A percentile compares a stretch with the other conserved stretches of the same genome.
These are phyloP conservation scores for Paradendryphiella salina DNA, from an alignment of 2,329 filamentous ascomycete species.

Conservation along the genomic window DNA sequence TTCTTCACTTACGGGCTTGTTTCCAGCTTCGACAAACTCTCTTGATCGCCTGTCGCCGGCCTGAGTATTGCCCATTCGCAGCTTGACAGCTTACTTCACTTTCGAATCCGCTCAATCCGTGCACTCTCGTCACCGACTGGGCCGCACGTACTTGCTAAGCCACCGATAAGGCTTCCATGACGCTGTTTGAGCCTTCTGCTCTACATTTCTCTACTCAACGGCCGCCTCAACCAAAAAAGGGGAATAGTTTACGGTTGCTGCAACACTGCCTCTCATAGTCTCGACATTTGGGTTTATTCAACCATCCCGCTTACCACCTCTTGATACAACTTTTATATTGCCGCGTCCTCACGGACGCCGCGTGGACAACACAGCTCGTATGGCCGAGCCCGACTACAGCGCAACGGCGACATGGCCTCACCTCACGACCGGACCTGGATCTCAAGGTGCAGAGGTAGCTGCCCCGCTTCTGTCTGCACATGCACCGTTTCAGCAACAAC, in stretches of 20 bases:
- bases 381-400: slow-evolving; percentile 36
- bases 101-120: slow-evolving; percentile 17
- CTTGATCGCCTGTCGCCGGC: slow-evolving; percentile 6
- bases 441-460: slow-evolving; percentile 26
- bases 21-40: slow-evolving; percentile 16
- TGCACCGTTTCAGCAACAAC: slow-evolving; percentile 22
- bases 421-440: slow-evolving; percentile 21
- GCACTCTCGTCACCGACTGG: slow-evolving; percentile 22
- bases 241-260: background rate
- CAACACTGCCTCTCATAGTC: background rate
- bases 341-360: background rate
- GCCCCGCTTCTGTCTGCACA: slow-evolving; percentile 22
- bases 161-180: slow-evolving; percentile 25
- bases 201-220: slow-evolving; percentile 5
- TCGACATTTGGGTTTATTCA: background rate
- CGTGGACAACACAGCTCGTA: slow-evolving; percentile 14
- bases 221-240: slow-evolving; percentile 1
- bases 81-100: slow-evolving; percentile 2
- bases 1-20: slow-evolving; percentile 13
- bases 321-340: background rate
- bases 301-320: background rate
- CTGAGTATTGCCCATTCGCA: slow-evolving; percentile 4
- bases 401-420: slow-evolving; percentile 22
- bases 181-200: slow-evolving; percentile 14
- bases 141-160: slow-evolving; percentile 19